Conservation (phyloP, 768 basidiomycete species). For the Boletellus ananas region DNA sequence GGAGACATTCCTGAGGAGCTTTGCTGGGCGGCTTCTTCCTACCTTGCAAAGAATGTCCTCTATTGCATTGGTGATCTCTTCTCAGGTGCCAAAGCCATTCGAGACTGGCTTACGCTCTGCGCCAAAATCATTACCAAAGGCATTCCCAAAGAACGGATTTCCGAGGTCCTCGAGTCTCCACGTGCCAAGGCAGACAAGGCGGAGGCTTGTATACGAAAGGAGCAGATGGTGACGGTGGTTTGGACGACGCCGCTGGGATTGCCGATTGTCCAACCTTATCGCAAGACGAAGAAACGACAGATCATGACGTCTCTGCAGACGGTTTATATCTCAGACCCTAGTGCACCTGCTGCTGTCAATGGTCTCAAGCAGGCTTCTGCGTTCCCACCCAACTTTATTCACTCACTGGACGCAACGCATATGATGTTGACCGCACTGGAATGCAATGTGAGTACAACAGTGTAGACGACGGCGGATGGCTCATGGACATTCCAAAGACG, state of each 20-base stretch:
- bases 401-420: conserved; percentile 96
- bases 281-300: conserved; percentile 78
- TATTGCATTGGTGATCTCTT: conserved; percentile 88
- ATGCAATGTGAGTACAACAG: conserved; percentile 57
- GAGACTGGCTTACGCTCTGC: conserved; percentile 82
- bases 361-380: conserved; percentile 87
- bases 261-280: conserved; percentile 95
- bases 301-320: conserved; percentile 81
- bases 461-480: not conserved
- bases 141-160: conserved; percentile 67
- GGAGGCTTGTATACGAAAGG: conserved; percentile 56
- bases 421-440: conserved; percentile 96
- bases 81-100: conserved; percentile 86
- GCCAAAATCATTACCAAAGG: conserved; percentile 86
- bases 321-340: conserved; percentile 87
- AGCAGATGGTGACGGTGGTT: conserved; percentile 92
- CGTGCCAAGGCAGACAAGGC: conserved; percentile 20
- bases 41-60: conserved; percentile 78
- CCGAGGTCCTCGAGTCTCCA: conserved; percentile 34
- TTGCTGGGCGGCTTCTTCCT: conserved; percentile 71
- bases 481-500: conserved; percentile 41
- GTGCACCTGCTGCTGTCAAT: conserved; percentile 73
- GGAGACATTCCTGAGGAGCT: conserved; percentile 68
- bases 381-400: conserved; percentile 99
- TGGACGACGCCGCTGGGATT: conserved; percentile 97